Conservation (phyloP, 306 rosid species). For the Castanea mollissima region DNA sequence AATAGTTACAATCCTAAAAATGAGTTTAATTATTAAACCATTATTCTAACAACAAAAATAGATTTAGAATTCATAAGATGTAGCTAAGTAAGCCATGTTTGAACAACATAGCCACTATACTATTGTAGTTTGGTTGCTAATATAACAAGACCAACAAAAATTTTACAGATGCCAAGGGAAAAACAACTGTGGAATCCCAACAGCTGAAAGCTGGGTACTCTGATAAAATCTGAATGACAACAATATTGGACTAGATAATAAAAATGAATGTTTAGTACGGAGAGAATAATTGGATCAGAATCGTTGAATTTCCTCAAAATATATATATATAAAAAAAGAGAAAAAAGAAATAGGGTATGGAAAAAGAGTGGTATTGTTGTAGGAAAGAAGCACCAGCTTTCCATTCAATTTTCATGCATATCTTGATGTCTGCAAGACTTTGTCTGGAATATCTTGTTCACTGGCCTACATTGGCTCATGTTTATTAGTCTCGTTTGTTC, state of each 20-base stretch:
- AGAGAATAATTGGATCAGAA: conserved; percentile 34
- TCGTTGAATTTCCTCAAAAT: conserved; percentile 28
- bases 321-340: neutral
- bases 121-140: too few species aligned
- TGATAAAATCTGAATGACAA: conserved; percentile 33
- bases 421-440: conserved; percentile 50
- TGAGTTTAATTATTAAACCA: too few species aligned
- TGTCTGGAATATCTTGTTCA: conserved; percentile 88
- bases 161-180: conserved; percentile 3
- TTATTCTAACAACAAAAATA: too few species aligned
- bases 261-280: conserved; percentile 48
- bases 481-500: conserved; percentile 40
- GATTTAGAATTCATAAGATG: too few species aligned
- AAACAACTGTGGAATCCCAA: conserved; percentile 23
- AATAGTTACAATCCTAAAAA: too few species aligned
- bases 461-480: conserved; percentile 63
- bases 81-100: too few species aligned
- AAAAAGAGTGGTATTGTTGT: conserved; percentile 25
- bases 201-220: conserved; percentile 32
- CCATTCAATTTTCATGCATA: conserved; percentile 43
- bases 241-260: conserved; percentile 28
- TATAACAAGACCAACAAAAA: conserved; percentile 17
- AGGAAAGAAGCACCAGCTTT: conserved; percentile 48
- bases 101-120: too few species aligned
- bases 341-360: neutral